phyloP scores from a whole-genome alignment of 306 rosid genomes.

The Aeschynomene evenia region DNA sequence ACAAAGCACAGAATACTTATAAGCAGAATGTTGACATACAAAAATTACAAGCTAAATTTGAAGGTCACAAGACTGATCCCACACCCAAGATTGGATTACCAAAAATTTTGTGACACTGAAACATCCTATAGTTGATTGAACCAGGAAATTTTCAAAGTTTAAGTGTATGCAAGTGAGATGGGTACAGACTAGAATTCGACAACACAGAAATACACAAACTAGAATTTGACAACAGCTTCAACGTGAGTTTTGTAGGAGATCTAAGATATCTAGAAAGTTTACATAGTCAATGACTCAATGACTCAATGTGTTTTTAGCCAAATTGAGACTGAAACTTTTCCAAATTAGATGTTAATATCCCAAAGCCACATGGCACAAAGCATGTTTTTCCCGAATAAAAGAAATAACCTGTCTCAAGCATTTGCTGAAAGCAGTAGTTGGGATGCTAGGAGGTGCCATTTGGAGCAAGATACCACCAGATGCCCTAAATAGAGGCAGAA shows the following conservation, averaged over 20 bases:
- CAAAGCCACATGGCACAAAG: neutral
- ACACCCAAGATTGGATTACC: neutral
- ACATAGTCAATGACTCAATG: too few species aligned
- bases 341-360: neutral
- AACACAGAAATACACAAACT: neutral
- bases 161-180: slow-evolving; percentile 2
- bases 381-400: slow-evolving; percentile 13
- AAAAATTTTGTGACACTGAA: slow-evolving; percentile 11
- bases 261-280: neutral
- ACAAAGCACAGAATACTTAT: neutral
- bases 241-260: neutral
- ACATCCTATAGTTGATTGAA: slow-evolving; percentile 9
- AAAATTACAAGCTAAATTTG: slow-evolving; percentile 17
- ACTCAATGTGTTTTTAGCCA: neutral
- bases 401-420: slow-evolving; percentile 87
- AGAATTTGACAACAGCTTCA: neutral
- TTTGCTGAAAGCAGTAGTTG: slow-evolving; percentile 85
- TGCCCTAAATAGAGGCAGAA: slow-evolving; percentile 88
- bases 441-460: slow-evolving; percentile 91
- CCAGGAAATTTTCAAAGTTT: slow-evolving; percentile 12
- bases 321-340: neutral
- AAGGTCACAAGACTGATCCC: neutral
- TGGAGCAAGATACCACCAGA: slow-evolving; percentile 92
- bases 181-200: neutral
- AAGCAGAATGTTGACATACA: slow-evolving; percentile 2